Percentiles rank a stretch among this genome's conserved stretches.
Conservation (phyloP, 345 rosid genomes). For the Hevea brasiliensis region DNA sequence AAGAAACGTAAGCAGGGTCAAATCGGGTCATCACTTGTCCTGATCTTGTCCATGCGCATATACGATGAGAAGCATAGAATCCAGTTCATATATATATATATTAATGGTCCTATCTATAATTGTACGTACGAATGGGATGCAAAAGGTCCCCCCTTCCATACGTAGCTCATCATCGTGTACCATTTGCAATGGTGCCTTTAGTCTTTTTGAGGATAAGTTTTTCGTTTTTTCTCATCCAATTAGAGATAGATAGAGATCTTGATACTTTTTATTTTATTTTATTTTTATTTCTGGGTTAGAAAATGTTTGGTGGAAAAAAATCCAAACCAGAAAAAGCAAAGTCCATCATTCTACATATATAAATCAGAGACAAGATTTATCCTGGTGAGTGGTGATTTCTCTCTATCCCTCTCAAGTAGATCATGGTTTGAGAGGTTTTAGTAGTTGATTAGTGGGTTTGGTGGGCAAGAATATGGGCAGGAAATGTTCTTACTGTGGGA, state of each 20-base stretch:
- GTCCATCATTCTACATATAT: not conserved
- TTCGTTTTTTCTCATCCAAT: too few relatives aligned
- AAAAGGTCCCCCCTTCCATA: not conserved
- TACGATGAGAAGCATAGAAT: too few relatives aligned
- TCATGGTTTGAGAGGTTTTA: not conserved
- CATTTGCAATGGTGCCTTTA: not conserved
- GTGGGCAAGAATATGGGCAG: conserved; percentile 20
- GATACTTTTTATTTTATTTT: too few relatives aligned
- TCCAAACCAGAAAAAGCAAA: not conserved
- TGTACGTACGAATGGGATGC: not conserved
- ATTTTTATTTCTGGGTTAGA: too few relatives aligned
- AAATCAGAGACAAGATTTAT: not conserved
- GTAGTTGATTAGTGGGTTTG: not conserved
- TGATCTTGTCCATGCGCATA: too few relatives aligned
- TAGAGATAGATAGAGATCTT: too few relatives aligned
- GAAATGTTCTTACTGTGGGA: conserved; percentile 44
- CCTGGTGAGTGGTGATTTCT: not conserved
- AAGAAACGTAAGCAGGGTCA: too few relatives aligned
- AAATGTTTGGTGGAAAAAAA: not conserved
- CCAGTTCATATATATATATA: too few relatives aligned
- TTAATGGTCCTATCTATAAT: not conserved
- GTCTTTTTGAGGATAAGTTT: too few relatives aligned
- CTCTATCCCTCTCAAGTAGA: not conserved
- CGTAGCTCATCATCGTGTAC: not conserved
- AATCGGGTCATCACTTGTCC: too few relatives aligned